These are phyloP conservation scores for Populus alba DNA, from an alignment of 345 rosid genomes.

Conservation along the genomic window DNA sequence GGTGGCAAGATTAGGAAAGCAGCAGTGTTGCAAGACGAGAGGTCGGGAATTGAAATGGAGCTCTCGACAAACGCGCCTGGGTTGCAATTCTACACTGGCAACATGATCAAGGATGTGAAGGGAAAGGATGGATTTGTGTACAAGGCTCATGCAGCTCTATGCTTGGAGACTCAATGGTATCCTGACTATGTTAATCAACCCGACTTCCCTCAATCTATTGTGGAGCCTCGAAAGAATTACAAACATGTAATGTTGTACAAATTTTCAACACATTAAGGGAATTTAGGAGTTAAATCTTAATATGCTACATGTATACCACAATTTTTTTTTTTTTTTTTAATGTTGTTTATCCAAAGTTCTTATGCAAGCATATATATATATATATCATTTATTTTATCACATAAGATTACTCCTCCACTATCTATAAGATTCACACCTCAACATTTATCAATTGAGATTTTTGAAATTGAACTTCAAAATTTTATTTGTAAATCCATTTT, in stretches of 20 bases:
- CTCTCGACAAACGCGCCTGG: conserved; percentile 58
- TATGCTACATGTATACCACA: too few species aligned
- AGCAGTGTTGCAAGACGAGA: conserved; percentile 50
- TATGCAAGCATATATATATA: too few species aligned
- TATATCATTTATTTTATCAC: too few species aligned
- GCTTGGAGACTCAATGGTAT: conserved; percentile 78
- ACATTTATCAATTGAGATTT: too few species aligned
- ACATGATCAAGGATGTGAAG: conserved; percentile 27
- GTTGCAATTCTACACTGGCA: conserved; percentile 68
- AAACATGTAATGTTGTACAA: conserved; percentile 59
- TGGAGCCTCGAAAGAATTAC: conserved; percentile 48
- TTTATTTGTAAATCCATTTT: too few species aligned
- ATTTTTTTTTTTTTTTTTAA: too few species aligned
- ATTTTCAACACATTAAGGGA: conserved; percentile 30
- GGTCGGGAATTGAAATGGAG: conserved; percentile 65
- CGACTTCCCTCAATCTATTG: conserved; percentile 59
- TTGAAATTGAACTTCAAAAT: too few species aligned
- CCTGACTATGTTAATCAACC: conserved; percentile 70
- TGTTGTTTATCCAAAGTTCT: too few species aligned
- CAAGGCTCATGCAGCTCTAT: conserved; percentile 53
- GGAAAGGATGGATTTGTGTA: conserved; percentile 72
- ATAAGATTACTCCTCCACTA: too few species aligned
- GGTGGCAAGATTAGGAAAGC: conserved; percentile 34
- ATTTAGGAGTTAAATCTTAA: too few species aligned
- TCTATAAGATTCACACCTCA: too few species aligned